phyloP scores from a whole-genome alignment of 257 asterid genomes.

The Voacanga thouarsii region DNA sequence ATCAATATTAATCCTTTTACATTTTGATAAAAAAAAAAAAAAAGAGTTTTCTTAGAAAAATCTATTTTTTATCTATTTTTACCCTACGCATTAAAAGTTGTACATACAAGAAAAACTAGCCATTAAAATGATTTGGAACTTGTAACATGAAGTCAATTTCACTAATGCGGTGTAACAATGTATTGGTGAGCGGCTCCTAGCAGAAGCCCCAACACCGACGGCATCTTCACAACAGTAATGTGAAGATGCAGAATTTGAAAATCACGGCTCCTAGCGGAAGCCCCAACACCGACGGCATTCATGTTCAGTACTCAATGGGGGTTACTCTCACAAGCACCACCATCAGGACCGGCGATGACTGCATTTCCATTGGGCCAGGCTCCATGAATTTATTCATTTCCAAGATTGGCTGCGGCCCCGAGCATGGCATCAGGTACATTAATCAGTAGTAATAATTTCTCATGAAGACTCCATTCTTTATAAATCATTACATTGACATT shows the following conservation, averaged over 20 bases:
- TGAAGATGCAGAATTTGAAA: constrained; percentile 39
- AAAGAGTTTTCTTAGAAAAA: no score
- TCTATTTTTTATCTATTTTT: no score
- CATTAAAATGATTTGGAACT: background rate
- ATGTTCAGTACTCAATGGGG: constrained; percentile 42
- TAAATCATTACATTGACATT: no score
- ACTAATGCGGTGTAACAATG: constrained; percentile 54
- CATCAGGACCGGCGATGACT: constrained; percentile 69
- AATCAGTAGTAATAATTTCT: background rate
- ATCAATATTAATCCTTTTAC: no score
- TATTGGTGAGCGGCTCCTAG: constrained; percentile 43
- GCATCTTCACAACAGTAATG: constrained; percentile 51
- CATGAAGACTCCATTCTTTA: no score
- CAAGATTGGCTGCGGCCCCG: constrained; percentile 67
- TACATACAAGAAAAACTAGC: no score
- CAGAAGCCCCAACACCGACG: no score
- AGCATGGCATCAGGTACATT: constrained; percentile 70
- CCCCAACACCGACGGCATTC: constrained; percentile 80
- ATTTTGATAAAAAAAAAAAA: no score
- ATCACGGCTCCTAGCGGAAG: constrained; percentile 64
- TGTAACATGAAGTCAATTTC: constrained; percentile 45
- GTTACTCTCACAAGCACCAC: constrained; percentile 35
- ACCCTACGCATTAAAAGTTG: no score
- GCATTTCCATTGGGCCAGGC: constrained; percentile 67
- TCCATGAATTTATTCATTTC: constrained; percentile 56